Percentiles rank a stretch among this genome's conserved stretches.
Conservation (phyloP, 2,329 filamentous ascomycete species). For the Meredithiella fracta region DNA sequence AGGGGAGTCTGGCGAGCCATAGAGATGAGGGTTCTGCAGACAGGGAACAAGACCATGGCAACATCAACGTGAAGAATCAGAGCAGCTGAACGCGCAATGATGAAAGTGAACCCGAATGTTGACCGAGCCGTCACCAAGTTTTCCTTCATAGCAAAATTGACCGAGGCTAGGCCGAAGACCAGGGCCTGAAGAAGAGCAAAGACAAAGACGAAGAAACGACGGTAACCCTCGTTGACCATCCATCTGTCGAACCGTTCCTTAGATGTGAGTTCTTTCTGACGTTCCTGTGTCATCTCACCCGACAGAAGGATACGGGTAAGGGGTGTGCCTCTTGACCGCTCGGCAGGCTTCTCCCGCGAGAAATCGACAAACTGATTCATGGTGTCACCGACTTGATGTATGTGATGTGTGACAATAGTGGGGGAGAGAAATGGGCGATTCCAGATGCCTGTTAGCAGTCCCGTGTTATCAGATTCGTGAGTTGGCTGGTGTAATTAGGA, state of each 20-base stretch:
- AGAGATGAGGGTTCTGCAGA: conserved; percentile 72
- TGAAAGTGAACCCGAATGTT: conserved; percentile 59
- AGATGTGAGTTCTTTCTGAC: conserved; percentile 48
- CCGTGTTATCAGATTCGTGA: neutral
- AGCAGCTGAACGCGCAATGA: conserved; percentile 59
- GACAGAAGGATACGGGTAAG: conserved; percentile 70
- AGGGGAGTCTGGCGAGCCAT: conserved; percentile 64
- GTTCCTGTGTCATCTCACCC: conserved; percentile 63
- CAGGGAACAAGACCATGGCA: conserved; percentile 61
- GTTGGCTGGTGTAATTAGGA: neutral
- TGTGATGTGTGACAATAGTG: neutral
- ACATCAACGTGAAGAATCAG: conserved; percentile 69
- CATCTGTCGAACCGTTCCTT: conserved; percentile 64
- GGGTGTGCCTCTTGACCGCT: conserved; percentile 68
- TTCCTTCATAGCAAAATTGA: conserved; percentile 67
- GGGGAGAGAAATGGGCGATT: neutral
- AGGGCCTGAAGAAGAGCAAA: conserved; percentile 59
- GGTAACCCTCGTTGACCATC: conserved; percentile 82
- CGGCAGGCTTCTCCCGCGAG: conserved; percentile 25
- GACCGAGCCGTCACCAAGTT: conserved; percentile 48
- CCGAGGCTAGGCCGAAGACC: conserved; percentile 64
- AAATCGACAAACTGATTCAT: conserved; percentile 11
- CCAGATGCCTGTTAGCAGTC: conserved; percentile 4
- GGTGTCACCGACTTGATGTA: neutral
- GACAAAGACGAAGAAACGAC: conserved; percentile 60